A percentile compares a stretch with the other conserved stretches of the same genome.
phyloP scores from a whole-genome alignment of 1,284 basidiomycete genomes.

The Cryptococcus amylolentus region DNA sequence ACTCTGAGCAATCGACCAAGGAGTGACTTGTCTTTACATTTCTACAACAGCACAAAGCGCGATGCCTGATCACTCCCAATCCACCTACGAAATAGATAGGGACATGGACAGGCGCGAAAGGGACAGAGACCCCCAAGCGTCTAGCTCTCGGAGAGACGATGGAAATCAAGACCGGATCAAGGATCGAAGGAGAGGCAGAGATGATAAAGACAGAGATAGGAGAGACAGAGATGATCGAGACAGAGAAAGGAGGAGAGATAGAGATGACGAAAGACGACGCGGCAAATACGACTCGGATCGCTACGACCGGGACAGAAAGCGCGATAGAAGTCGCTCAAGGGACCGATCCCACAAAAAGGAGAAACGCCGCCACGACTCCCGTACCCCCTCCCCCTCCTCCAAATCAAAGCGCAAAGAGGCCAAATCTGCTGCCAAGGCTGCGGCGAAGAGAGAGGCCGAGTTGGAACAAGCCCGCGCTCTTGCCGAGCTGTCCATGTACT shows the following conservation, averaged over 20 bases:
- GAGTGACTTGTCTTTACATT: too few species aligned
- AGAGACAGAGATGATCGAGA: constrained; percentile 18
- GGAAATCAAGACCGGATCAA: constrained; percentile 18
- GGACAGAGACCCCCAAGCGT: constrained; percentile 6
- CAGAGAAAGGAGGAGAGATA: constrained; percentile 20
- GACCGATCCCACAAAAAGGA: constrained; percentile 41
- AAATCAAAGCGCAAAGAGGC: constrained; percentile 62
- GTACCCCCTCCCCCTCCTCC: constrained; percentile 37
- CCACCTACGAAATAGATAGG: constrained; percentile 5
- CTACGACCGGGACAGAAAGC: constrained; percentile 15
- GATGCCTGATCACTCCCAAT: too few species aligned
- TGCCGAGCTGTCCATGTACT: constrained; percentile 81
- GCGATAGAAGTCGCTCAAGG: constrained; percentile 25
- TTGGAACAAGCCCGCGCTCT: constrained; percentile 82
- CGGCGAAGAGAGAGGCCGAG: constrained; percentile 73
- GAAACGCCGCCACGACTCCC: constrained; percentile 32
- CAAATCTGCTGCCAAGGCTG: constrained; percentile 72
- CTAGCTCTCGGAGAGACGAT: constrained; percentile 8
- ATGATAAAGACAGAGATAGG: constrained; percentile 26
- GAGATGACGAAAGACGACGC: constrained; percentile 12
- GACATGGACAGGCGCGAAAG: constrained; percentile 18
- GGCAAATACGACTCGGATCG: constrained; percentile 18
- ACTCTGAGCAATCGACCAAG: too few species aligned
- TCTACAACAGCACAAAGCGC: too few species aligned
- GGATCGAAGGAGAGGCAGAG: constrained; percentile 2